Percentiles rank a stretch among this genome's conserved stretches.
Evolutionary conservation across 2,329 filamentous ascomycete species (phyloP).

Genomic region (Thelonectria discophora): DNA sequence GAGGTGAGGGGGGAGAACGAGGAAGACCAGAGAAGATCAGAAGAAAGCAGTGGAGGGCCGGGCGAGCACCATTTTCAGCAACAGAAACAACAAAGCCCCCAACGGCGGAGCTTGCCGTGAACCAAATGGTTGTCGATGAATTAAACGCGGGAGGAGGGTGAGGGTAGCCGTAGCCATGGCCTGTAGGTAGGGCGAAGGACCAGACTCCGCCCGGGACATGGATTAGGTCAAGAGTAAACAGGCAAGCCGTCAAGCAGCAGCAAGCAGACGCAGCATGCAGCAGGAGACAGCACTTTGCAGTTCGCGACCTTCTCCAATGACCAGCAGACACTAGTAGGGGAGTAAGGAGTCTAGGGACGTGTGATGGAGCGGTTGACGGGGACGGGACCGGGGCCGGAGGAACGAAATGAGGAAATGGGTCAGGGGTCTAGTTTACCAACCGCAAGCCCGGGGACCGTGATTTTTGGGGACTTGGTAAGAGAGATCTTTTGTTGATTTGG

Average conservation of each 20-base stretch:
- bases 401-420: slow-evolving; percentile 42
- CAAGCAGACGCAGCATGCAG: too few species aligned
- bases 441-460: slow-evolving; percentile 36
- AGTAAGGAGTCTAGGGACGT: slow-evolving; percentile 28
- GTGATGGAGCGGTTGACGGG: slow-evolving; percentile 43
- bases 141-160: slow-evolving; percentile 40
- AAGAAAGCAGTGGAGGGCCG: slow-evolving; percentile 12
- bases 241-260: slow-evolving; percentile 16
- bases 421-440: slow-evolving; percentile 40
- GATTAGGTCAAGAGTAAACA: slow-evolving; percentile 35
- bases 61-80: slow-evolving; percentile 27
- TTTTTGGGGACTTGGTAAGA: slow-evolving; percentile 27
- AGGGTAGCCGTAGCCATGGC: slow-evolving; percentile 20
- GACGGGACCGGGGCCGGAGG: slow-evolving; percentile 34
- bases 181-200: slow-evolving; percentile 36
- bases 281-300: slow-evolving; percentile 34
- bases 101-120: slow-evolving; percentile 37
- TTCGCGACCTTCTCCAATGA: slow-evolving; percentile 27
- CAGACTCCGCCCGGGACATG: slow-evolving; percentile 40
- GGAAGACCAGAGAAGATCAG: slow-evolving; percentile 16
- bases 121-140: slow-evolving; percentile 39
- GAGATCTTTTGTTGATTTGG: slow-evolving; percentile 30
- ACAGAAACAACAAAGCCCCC: slow-evolving; percentile 9
- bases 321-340: slow-evolving; percentile 30
- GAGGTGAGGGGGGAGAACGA: not conserved